phyloP scores from a whole-genome alignment of 306 rosid species.

The Prunus padus region DNA sequence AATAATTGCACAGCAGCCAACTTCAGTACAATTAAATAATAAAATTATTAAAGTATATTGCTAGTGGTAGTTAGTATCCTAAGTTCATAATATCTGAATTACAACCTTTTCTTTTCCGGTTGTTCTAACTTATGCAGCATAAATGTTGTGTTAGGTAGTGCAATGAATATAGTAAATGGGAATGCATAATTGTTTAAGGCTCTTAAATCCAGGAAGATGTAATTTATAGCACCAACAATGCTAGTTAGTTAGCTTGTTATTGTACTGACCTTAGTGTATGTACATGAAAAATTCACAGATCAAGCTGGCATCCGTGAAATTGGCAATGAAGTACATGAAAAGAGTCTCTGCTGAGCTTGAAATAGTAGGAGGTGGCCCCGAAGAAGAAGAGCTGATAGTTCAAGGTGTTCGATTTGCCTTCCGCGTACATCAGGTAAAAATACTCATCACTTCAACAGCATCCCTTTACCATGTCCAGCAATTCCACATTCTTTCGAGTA shows the following conservation, averaged over 20 bases:
- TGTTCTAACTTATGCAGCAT: neutral
- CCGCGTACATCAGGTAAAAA: conserved; percentile 92
- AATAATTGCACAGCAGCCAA: too few relatives aligned
- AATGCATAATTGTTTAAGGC: neutral
- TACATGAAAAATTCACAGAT: conserved; percentile 45
- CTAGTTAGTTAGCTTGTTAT: conserved; percentile 28
- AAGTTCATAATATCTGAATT: too few relatives aligned
- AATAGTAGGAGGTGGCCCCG: conserved; percentile 78
- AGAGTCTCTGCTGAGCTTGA: conserved; percentile 97
- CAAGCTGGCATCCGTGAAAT: conserved; percentile 89
- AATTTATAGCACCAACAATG: neutral
- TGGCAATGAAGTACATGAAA: conserved; percentile 96
- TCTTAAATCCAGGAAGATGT: neutral
- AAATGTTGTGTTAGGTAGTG: neutral
- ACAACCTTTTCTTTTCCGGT: neutral
- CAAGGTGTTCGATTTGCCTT: conserved; percentile 94
- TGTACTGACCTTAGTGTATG: conserved; percentile 14
- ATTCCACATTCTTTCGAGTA: neutral
- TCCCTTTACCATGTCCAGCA: neutral
- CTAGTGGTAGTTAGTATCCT: neutral
- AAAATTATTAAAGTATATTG: too few relatives aligned
- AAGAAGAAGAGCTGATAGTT: conserved; percentile 93
- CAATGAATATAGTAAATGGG: neutral
- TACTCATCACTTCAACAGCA: neutral
- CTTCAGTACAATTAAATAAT: too few relatives aligned